Base-by-base conservation (phyloP, 768 basidiomycete genomes). In the Tricholoma sp. region DNA sequence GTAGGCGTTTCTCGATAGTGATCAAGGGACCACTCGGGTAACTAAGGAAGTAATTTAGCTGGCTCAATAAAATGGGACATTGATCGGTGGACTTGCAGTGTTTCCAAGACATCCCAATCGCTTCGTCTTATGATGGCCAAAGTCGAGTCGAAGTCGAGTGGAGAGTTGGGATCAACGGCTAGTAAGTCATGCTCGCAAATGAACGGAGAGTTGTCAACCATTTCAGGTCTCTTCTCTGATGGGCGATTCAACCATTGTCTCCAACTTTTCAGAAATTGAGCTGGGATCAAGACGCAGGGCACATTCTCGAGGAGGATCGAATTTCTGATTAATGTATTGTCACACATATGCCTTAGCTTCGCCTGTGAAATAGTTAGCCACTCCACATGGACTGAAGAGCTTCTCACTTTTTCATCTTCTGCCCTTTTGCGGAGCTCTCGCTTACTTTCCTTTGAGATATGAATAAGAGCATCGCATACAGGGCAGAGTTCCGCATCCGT, bases 381-480 rank as follows among this genome's bases (percentile, higher is more conserved):
- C 39, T 56, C 57, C 48, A 64, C 29, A 58, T 34, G 39, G 37
- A 42, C 34, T 15, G 50, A n/a, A n/a, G n/a, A 17, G 47, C 15
- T 32, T 50, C 55, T 29, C 53, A 86, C 91, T 83, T 89, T 91
- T 71, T 92, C 91, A 17, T 87, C 83, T 65, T 91, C 91, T 24
- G 86, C 87, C 55, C 76, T 80, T 66, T 77, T 84, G 39, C 86
- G 83, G 41, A 78, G 59, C 59, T 82, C 85, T 39, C 77, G 80
- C 62, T 80, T 87, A 57, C 83, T 84, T 63, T 83, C 84, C 63
- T 78, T 81, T 6, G 80, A 83, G 33, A 73, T 76, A 50, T 82
- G 77, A 17, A 80, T 71, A 10, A 75, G 67, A 1, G 77, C 76
- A 55, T 83, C 80, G 62, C 92, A 94, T n/a, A 84, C 62, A 2